Base-by-base conservation (phyloP, 306 rosid species). In the peach (Prunus persica) region DNA sequence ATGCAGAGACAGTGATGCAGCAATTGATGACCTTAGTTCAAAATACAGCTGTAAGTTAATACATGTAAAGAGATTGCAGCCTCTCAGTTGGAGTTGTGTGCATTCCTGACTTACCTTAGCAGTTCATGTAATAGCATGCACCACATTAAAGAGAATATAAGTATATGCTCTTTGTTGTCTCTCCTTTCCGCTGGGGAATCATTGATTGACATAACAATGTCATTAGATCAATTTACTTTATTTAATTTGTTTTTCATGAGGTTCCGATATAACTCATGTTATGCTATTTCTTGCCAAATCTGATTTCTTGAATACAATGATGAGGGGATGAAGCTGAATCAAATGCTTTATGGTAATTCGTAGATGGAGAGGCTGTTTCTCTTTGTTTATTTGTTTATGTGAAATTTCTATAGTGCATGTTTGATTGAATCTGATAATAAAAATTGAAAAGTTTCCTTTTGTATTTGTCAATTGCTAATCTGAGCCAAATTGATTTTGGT, bases 21-120 rank as follows among this genome's bases (percentile, higher is more conserved):
- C 94, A 93, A 76, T 75, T 93, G 80, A 93, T 91, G 98, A 83
- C 87, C 73, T 85, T 83, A 78, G 99, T 91, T 69, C 97, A 88
- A 63, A 82, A 82, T 88, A 96, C 99, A 72, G 96, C 98, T 64
- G 99, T 96, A 88, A 91, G 99, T 90, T 79, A 58, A 61, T 50
- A 65, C 71, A 64, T 43, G 20, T 73, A 46, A 46, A 76, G 63
- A 15, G 76, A 63, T 49, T 25, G n/a, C 65, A 58, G 16, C 19
- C 20, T 61, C 67, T 67, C 19, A 46, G 38, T 28, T 16, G 55
- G 73, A 45, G 34, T 46, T 55, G 19, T 13, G 30, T 58, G 43
- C 58, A 41, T 56, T 11, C 18, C 11, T 38, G 46, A 14, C 67
- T 24, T 52, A 16, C 14, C 55, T 38, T 38, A 1, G 63, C 34